Conservation (phyloP, 805 yeast genomes). For the Suhomyces vadensis region DNA sequence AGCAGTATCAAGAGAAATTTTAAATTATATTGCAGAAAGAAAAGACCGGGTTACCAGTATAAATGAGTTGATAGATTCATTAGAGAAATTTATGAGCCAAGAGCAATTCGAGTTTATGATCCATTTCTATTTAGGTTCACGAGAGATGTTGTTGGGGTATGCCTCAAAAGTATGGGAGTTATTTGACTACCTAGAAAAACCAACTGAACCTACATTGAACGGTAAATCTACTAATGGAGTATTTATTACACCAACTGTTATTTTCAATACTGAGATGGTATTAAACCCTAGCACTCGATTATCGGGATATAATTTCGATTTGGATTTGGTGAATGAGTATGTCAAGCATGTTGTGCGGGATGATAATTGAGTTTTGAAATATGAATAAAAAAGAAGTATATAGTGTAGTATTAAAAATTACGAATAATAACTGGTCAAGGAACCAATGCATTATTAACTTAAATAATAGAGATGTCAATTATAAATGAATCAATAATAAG, state of each 20-base stretch:
- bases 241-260: conserved; percentile 16
- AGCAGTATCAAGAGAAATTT: background rate
- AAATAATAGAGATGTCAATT: too few relatives aligned
- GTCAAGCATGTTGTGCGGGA: conserved; percentile 19
- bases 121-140: conserved; percentile 27
- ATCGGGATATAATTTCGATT: conserved; percentile 22
- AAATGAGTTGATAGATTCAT: background rate
- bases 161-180: conserved; percentile 25
- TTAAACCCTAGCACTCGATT: conserved; percentile 15
- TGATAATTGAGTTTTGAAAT: too few relatives aligned
- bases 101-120: conserved; percentile 17
- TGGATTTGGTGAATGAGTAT: conserved; percentile 23
- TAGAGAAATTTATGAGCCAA: background rate
- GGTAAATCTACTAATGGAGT: too few relatives aligned
- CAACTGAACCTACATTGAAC: too few relatives aligned
- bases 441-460: too few relatives aligned
- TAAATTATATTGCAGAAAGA: background rate
- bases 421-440: too few relatives aligned
- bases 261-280: conserved; percentile 21
- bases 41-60: too few relatives aligned
- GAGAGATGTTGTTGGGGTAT: conserved; percentile 23
- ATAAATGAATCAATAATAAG: too few relatives aligned
- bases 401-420: too few relatives aligned
- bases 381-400: too few relatives aligned
- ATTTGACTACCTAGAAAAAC: conserved; percentile 18